Conservation (phyloP, 2,329 filamentous ascomycete genomes). For the Penicillium sp. region DNA sequence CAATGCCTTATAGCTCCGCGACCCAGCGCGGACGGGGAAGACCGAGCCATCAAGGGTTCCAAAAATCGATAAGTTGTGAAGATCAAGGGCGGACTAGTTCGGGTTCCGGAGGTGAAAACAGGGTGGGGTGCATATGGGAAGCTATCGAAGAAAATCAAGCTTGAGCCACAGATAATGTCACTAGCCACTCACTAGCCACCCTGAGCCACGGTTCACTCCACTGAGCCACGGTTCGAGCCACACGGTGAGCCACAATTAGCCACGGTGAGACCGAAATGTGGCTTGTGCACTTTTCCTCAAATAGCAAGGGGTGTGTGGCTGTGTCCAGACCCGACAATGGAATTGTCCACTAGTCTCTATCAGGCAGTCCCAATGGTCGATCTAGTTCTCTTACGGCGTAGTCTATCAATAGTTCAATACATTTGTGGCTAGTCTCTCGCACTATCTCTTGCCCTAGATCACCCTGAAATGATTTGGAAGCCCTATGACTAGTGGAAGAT, state of each 20-base stretch:
- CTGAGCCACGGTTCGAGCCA: too few relatives aligned
- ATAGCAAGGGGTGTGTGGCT: slow-evolving; percentile 13
- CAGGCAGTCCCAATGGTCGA: not conserved
- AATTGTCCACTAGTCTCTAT: slow-evolving; percentile 2
- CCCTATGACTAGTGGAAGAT: slow-evolving; percentile 1
- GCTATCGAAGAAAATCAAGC: slow-evolving; percentile 14
- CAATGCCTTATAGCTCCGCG: slow-evolving; percentile 15
- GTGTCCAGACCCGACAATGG: slow-evolving; percentile 2
- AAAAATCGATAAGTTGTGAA: slow-evolving; percentile 19
- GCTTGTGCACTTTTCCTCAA: slow-evolving; percentile 13
- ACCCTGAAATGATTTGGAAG: slow-evolving; percentile 15
- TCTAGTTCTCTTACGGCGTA: not conserved
- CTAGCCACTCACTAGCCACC: slow-evolving; percentile 9
- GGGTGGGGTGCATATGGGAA: slow-evolving; percentile 16
- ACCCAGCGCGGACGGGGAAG: slow-evolving; percentile 9
- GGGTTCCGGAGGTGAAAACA: slow-evolving; percentile 10
- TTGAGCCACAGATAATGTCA: slow-evolving; percentile 9
- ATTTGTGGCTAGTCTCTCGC: not conserved
- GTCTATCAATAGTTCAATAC: slow-evolving; percentile 4
- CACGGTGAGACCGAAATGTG: slow-evolving; percentile 19
- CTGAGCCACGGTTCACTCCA: too few relatives aligned
- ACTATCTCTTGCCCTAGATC: slow-evolving; percentile 6
- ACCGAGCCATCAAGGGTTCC: slow-evolving; percentile 16
- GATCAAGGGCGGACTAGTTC: slow-evolving; percentile 24
- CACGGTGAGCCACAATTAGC: slow-evolving; percentile 7